Evolutionary conservation across 2,329 filamentous ascomycete genomes (phyloP), one percentile per base, ranked within the genome.

Genomic region (Xylariaceae sp.): DNA sequence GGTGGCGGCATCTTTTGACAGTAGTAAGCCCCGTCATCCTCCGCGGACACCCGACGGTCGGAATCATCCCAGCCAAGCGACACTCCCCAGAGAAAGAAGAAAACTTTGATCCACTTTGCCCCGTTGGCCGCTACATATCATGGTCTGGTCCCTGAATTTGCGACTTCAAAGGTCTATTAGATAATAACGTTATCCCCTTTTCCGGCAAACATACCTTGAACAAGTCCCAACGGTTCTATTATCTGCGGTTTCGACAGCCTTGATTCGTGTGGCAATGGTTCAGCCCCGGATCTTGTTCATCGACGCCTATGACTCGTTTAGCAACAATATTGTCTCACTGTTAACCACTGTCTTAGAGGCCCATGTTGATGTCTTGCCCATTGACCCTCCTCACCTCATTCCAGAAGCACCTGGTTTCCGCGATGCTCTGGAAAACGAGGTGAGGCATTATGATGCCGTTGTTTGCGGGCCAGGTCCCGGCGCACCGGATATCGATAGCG

Each of bases 231-330:
- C n/a, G 22, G 22, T 28, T 28, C 22, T 28, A 28, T 28, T 7
- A 28, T 5, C 22, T 5, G 22, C 7, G 4, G 4, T 7, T 28
- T 28, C 22, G 7, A 28, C 22, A 4, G 7, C 22, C 22, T 28
- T 7, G 22, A 28, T 28, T 28, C 28, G 38, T 40, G 51, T 57
- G 53, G 60, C 57, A 47, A 70, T 70, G 69, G 57, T 52, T 47
- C 63, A 61, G 40, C 65, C 66, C 57, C 75, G 75, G 54, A 87
- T 97, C 56, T 82, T 97, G 57, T 96, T 96, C 72, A 79, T 99
- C 60, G 94, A 97, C 70, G 92, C 93, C 56, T 96, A 96, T 72
- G 94, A 99, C 74, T 97, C 92, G 40, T 99, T 97, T 72, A 90
- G 91, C 50, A 92, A 96, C 73, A 97, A 97, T 73, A 94, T 97